Evolutionary conservation across 345 rosid species (phyloP), one percentile per base, ranked within the genome.

Genomic region (Capsella bursapastoris): DNA sequence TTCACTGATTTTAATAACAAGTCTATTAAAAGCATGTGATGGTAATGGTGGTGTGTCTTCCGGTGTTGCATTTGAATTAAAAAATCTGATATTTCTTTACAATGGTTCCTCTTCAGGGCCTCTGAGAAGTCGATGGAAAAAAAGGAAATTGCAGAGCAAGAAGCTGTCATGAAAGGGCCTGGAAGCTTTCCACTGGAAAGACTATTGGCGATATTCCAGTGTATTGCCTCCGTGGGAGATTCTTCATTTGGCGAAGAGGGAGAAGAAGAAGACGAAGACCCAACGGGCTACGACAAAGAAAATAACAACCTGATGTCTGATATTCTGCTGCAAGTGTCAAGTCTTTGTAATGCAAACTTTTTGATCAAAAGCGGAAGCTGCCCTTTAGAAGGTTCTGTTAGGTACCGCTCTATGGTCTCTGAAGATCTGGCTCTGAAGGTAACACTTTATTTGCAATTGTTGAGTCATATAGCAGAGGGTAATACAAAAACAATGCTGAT

Each of bases 131-230:
- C 87, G 1, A 80, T 79, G 84, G 90, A 84, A 41, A 85, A 86
- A 74, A 90, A 88, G 84, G 97, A 91, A 83, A 80, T 82, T 32
- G 92, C 86, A 38, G 96, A 91, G 83, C 86, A 88, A 74, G 97
- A 88, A 80, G 75, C 71, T 56, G 85, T 88, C 27, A 78, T 86
- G 85, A 94, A 89, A 85, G 98, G 97, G 43, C 95, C 97, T 32
- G 96, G 96, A 78, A 90, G 93, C 75, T 91, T 90, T 75, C 93
- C 97, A 4, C 66, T 94, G 60, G 98, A 94, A 83, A 86, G 97
- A 80, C 74, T 94, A 64, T 57, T 91, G 71, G 97, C 97, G 57
- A 87, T 94, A 66, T 91, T 84, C 71, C 97, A 88, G 59, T 94
- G 98, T 72, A 89, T 91, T 72, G 82, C 91, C 32, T 79, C 92